Base-by-base conservation (phyloP, 2,329 filamentous ascomycete species). In the Penicillium sp. region DNA sequence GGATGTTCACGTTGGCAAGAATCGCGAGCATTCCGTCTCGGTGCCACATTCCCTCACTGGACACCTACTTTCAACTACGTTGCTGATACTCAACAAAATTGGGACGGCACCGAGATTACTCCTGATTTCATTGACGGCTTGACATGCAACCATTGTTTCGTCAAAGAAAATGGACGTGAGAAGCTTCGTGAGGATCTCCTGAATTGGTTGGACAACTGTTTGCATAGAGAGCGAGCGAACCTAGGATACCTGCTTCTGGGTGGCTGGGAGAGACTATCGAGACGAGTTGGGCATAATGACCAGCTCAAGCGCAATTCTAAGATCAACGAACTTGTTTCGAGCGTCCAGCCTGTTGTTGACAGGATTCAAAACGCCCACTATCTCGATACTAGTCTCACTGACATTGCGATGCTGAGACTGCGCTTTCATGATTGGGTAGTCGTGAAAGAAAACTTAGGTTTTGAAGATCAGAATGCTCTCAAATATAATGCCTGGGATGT, bases 61-160 rank as follows among this genome's bases (percentile, higher is more conserved):
- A 14, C 13, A 35, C 47, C 47, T 13, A 47, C 16, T 13, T 8
- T 27, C 13, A 7, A n/a, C 8, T 26, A 8, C 9, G 26, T n/a
- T 3, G 14, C 7, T 3, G 7, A 10, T 34, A 19, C 7, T 30
- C 8, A 8, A 9, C 27, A n/a, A 40, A 50, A 50, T 41, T 50
- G 47, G 47, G 38, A 50, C 5, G n/a, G 13, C 29, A 27, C 10
- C 1, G 10, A 27, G 14, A 35, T 50, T 38, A 43, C 29, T 5
- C 9, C 9, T n/a, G 14, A 8, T 2, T 43, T 19, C 7, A 23
- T 56, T 6, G 41, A 56, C n/a, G 29, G 39, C 7, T 5, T 39
- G 27, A 19, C 23, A 11, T 56, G 54, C 26, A 34, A 46, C 18
- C 23, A 53, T 29, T 56, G 50, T 27, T 53, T 49, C 46, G 35